Conservation (phyloP, 139 green algal genomes). For the Pseudopediastrum boryanum region DNA sequence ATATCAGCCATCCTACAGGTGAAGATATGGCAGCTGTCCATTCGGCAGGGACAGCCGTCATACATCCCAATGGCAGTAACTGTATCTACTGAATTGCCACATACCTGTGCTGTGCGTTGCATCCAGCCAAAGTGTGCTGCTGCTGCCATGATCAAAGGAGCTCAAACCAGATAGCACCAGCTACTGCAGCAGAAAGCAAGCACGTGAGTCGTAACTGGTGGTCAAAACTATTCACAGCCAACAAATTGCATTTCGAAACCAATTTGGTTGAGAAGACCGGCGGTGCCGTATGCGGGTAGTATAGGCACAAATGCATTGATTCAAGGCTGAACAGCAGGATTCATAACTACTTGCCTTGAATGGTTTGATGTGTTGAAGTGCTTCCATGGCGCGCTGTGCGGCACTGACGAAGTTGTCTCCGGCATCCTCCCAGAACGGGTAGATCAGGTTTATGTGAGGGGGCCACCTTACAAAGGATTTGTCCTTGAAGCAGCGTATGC, state of each 20-base stretch:
- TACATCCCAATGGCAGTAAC: neutral
- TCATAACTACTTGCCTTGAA: constrained; percentile 36
- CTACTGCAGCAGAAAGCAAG: constrained; percentile 2
- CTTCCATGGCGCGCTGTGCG: constrained; percentile 8
- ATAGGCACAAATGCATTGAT: neutral
- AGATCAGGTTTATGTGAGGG: constrained; percentile 83
- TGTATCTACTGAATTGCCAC: neutral
- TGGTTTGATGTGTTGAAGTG: constrained; percentile 2
- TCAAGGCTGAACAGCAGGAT: neutral
- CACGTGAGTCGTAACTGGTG: neutral
- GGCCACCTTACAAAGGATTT: constrained; percentile 71
- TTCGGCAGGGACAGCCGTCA: too few species aligned
- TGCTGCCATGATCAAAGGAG: constrained; percentile 49
- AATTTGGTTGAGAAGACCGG: neutral
- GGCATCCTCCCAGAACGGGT: constrained; percentile 68
- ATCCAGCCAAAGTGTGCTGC: constrained; percentile 59
- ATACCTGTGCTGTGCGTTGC: constrained; percentile 18
- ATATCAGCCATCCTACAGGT: neutral
- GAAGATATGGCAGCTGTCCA: neutral
- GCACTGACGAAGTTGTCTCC: constrained; percentile 44
- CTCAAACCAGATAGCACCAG: constrained; percentile 28
- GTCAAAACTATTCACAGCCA: neutral
- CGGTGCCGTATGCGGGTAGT: neutral
- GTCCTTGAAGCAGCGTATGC: constrained; percentile 60
- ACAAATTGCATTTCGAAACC: neutral